A percentile compares a stretch with the other conserved stretches of the same genome.
phyloP scores from a whole-genome alignment of 2,329 filamentous ascomycete genomes.

The Microsporum audouinii region DNA sequence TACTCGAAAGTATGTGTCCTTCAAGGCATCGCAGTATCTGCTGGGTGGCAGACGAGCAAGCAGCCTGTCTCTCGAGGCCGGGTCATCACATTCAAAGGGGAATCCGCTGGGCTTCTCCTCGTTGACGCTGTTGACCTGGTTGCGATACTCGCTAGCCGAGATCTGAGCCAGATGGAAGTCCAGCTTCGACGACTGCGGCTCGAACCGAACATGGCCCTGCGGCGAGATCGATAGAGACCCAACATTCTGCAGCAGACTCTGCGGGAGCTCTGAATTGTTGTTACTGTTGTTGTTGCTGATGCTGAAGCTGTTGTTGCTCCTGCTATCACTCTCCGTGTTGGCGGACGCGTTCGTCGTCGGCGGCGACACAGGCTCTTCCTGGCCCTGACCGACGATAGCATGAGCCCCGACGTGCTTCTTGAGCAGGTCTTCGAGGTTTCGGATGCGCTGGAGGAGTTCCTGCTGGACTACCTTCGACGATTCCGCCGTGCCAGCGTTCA shows the following conservation, averaged over 20 bases:
- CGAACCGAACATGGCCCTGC: slow-evolving; percentile 28
- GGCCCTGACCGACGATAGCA: slow-evolving; percentile 14
- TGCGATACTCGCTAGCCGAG: slow-evolving; percentile 20
- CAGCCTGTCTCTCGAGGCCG: slow-evolving; percentile 21
- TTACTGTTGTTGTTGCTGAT: background rate
- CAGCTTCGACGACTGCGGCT: slow-evolving; percentile 25
- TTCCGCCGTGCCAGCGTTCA: slow-evolving; percentile 18
- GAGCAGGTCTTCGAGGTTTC: slow-evolving; percentile 27
- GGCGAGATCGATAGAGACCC: slow-evolving; percentile 24
- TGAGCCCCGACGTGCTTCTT: slow-evolving; percentile 24
- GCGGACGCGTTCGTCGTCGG: slow-evolving; percentile 20
- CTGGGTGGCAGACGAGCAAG: slow-evolving; percentile 26
- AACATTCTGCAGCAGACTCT: slow-evolving; percentile 17
- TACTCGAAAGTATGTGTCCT: slow-evolving; percentile 28
- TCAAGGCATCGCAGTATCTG: slow-evolving; percentile 27
- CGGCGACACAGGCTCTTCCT: slow-evolving; percentile 19
- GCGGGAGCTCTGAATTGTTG: background rate
- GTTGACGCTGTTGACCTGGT: slow-evolving; percentile 19
- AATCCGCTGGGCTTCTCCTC: slow-evolving; percentile 26
- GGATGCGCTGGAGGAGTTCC: slow-evolving; percentile 26
- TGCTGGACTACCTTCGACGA: slow-evolving; percentile 19
- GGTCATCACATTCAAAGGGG: slow-evolving; percentile 21
- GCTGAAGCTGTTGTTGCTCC: background rate
- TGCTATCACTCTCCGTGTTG: slow-evolving; percentile 18
- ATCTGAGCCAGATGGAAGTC: slow-evolving; percentile 21